Base-by-base conservation (phyloP, 2,329 filamentous ascomycete genomes). In the Penicillium concentricum region DNA sequence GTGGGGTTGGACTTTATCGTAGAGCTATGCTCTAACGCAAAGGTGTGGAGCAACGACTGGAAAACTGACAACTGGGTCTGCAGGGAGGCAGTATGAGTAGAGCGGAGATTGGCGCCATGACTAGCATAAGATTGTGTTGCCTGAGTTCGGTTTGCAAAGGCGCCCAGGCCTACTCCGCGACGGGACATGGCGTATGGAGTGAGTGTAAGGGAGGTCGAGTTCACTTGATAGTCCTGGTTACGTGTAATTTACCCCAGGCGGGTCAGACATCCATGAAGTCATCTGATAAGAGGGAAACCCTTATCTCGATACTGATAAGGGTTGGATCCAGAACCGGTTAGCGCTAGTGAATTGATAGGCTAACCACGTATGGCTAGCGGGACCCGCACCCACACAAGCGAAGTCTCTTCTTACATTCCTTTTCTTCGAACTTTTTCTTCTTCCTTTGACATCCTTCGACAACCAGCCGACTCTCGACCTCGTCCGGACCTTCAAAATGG, bases 21-120 rank as follows among this genome's bases (percentile, higher is more conserved):
- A 71, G 92, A 92, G 66, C 89, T 90, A 81, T 99, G 94, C 48
- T 93, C 96, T 69, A 93, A 84, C 43, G 92, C 91, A 76, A 99
- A 99, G 75, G 95, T 92, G 78, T 97, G 92, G 6, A 99, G 86
- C 12, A 97, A 84, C 18, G 91, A 94, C 70, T 96, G 92, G 82
- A 99, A 99, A 69, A 97, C 92, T 63, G 92, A 88, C 60, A 99
- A 88, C 73, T 99, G 94, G 37, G 92, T 96, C 69, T 91, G 88
- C 65, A 99, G 87, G 18, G 92, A 93, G 64, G 87, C 85, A 46
- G 91, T 86, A 76, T 97, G 93, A 66, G 86, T 87, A 56, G 84
- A 89, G 61, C 92, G 91, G n/a, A 99, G 87, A 49, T 84, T 87
- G 60, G 87, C 90, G 71, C 94, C 94, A 81, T 97, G 93, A 26